Conservation (phyloP, 1,284 basidiomycete species). For the Apiotrichum mycotoxinovorans region DNA sequence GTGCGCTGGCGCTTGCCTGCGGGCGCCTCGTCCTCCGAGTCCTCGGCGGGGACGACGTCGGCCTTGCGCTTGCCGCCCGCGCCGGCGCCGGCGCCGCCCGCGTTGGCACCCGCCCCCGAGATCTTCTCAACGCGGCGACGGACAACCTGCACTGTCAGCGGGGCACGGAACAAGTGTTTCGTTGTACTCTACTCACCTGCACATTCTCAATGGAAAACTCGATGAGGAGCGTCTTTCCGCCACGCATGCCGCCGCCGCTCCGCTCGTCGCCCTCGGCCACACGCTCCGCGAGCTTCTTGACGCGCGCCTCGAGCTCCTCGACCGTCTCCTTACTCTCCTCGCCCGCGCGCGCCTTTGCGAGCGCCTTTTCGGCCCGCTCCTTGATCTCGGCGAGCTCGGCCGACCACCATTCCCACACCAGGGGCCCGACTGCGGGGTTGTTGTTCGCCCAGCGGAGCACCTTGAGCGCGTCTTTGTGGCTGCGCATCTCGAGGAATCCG, state of each 20-base stretch:
- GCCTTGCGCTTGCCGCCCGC: conserved; percentile 24
- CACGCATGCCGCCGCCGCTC: conserved; percentile 44
- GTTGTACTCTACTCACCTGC: conserved; percentile 57
- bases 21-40: conserved; percentile 32
- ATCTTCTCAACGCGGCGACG: conserved; percentile 48
- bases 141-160: conserved; percentile 35
- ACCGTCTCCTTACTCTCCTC: conserved; percentile 61
- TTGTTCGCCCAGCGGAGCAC: conserved; percentile 94
- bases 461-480: conserved; percentile 82
- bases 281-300: conserved; percentile 51
- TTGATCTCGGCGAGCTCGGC: conserved; percentile 70
- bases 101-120: conserved; percentile 9
- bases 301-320: conserved; percentile 52
- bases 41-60: conserved; percentile 13
- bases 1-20: conserved; percentile 6
- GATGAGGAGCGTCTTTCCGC: conserved; percentile 68
- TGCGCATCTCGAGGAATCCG: conserved; percentile 88
- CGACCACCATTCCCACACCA: conserved; percentile 78
- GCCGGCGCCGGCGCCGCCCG: conserved; percentile 5
- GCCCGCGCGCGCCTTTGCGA: conserved; percentile 21
- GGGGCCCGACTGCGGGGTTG: conserved; percentile 61
- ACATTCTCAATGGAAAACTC: conserved; percentile 94
- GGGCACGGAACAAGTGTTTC: neutral
- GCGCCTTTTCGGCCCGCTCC: conserved; percentile 56
- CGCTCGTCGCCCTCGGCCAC: conserved; percentile 40